Base-by-base conservation (phyloP, 148 eudicot species). In the Nepenthes mirabilis region DNA sequence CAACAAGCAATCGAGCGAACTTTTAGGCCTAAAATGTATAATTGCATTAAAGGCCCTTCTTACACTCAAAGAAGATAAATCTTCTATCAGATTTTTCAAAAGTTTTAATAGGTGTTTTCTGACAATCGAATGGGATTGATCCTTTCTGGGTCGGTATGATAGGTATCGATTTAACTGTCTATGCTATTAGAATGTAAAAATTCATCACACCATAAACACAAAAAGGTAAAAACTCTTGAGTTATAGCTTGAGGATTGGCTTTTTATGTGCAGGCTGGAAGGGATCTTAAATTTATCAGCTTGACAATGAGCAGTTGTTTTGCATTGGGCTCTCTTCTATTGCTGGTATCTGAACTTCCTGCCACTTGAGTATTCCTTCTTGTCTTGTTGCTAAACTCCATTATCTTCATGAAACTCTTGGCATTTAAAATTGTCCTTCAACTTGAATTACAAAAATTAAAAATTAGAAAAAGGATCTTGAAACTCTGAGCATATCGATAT, bases 231-330 rank as follows among this genome's bases (percentile, higher is more conserved):
- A 7, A n/a, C n/a, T 55, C 58, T 55, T 55, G 37, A 9, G 1
- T 33, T 55, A n/a, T 13, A 32, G 36, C 58, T 55, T 32, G 36
- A 32, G 12, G 77, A 60, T 49, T 37, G 55, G 23, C 14, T 36
- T 11, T 33, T 57, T 67, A 9, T 43, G 9, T 58, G 32, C 84
- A 91, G 97, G 95, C 95, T 54, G 95, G 95, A 59, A 73, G 95
- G 50, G 97, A 91, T 61, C 79, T 91, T 35, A 85, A 70, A 63
- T 88, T 81, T 61, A 79, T 88, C 61, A 87, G 93, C 58, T 7
- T 75, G 59, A 72, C 97, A 48, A 91, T 91, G 97, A 81, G 66
- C 35, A 79, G 79, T 36, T 85, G 94, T 48, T 80, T 91, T 64
- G 61, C 62, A 60, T 64, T 87, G 61, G 90, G 90, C 50, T 69